phyloP scores from a whole-genome alignment of 768 basidiomycete genomes.

The Dentipellis sp. region DNA sequence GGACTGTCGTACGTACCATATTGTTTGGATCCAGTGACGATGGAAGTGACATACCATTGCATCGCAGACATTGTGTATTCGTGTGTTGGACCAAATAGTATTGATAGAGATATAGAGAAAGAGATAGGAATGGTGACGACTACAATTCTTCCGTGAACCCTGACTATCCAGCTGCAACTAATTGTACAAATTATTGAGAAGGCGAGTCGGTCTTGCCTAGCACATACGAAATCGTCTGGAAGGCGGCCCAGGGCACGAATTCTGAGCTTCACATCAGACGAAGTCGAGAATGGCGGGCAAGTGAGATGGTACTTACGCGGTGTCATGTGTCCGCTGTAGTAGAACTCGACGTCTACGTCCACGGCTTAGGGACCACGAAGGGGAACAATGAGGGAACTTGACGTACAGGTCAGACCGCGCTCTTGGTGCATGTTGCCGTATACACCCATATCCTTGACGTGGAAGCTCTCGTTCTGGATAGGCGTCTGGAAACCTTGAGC shows the following conservation, averaged over 20 bases:
- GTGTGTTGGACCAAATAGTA: too few species aligned
- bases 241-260: conserved; percentile 19
- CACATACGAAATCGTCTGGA: conserved; percentile 6
- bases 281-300: neutral
- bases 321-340: conserved; percentile 50
- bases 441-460: conserved; percentile 22
- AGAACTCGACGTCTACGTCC: conserved; percentile 42
- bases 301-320: conserved; percentile 31
- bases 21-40: too few species aligned
- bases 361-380: neutral
- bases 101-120: too few species aligned
- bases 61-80: too few species aligned
- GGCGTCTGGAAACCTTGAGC: conserved; percentile 26
- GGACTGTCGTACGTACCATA: neutral
- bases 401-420: conserved; percentile 24
- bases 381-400: neutral
- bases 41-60: too few species aligned
- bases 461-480: conserved; percentile 23
- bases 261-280: neutral
- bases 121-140: too few species aligned
- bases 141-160: too few species aligned
- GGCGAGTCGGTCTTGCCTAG: conserved; percentile 1
- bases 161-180: neutral
- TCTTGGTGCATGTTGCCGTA: conserved; percentile 25
- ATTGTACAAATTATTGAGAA: neutral